phyloP scores from a whole-genome alignment of 352 stramenopile genomes.

The Pythium scleroteichum region DNA sequence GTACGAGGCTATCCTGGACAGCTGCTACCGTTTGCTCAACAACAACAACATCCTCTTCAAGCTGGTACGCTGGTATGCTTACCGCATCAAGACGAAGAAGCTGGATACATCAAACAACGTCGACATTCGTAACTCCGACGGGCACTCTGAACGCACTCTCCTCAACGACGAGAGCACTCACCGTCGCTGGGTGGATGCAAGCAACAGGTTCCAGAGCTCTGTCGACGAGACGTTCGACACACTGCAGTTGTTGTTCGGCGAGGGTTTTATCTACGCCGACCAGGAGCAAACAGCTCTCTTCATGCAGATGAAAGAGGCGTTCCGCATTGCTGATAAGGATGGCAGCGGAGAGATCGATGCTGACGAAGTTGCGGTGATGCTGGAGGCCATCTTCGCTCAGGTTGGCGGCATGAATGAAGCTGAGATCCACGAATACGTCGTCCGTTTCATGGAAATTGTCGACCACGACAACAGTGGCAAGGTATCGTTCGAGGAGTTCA shows the following conservation, averaged over 20 bases:
- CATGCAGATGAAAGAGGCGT: slow-evolving; percentile 89
- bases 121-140: slow-evolving; percentile 50
- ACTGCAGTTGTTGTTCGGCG: slow-evolving; percentile 68
- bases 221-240: slow-evolving; percentile 74
- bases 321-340: slow-evolving; percentile 75
- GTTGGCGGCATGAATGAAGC: slow-evolving; percentile 71
- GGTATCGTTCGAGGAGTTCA: slow-evolving; percentile 84
- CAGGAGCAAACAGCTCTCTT: slow-evolving; percentile 81
- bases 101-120: slow-evolving; percentile 36
- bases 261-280: slow-evolving; percentile 75
- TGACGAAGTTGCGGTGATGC: slow-evolving; percentile 73
- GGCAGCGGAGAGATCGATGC: slow-evolving; percentile 82
- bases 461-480: slow-evolving; percentile 66
- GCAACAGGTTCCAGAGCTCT: slow-evolving; percentile 46
- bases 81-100: slow-evolving; percentile 55
- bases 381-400: slow-evolving; percentile 78
- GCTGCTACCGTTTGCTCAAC: slow-evolving; percentile 65
- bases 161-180: slow-evolving; percentile 29
- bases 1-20: slow-evolving; percentile 68
- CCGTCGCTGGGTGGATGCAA: slow-evolving; percentile 53
- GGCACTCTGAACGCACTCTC: slow-evolving; percentile 22
- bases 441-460: slow-evolving; percentile 73
- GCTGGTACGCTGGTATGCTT: slow-evolving; percentile 77
- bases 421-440: slow-evolving; percentile 71
- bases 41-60: slow-evolving; percentile 86